phyloP scores from a whole-genome alignment of 352 stramenopile genomes.

The Globisporangium takayamanum region DNA sequence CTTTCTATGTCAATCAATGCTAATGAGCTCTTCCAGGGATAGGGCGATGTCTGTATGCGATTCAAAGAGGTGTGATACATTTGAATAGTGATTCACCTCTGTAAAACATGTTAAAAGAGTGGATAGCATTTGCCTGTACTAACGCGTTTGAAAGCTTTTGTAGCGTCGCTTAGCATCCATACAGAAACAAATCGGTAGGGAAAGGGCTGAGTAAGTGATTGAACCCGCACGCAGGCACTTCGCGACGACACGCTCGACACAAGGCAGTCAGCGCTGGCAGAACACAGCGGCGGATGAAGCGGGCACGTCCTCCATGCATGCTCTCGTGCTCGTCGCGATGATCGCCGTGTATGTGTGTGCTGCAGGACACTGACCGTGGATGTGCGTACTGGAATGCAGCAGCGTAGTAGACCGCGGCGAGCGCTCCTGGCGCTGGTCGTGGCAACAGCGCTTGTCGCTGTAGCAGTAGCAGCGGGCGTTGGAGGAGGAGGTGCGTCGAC shows the following conservation, averaged over 20 bases:
- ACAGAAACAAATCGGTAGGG: background rate
- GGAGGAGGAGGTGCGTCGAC: conserved; percentile 5
- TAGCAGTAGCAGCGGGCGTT: conserved; percentile 1
- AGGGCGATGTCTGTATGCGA: too few species aligned
- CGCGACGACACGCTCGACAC: background rate
- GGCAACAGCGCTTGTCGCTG: conserved; percentile 9
- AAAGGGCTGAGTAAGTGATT: background rate
- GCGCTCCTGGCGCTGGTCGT: conserved; percentile 2
- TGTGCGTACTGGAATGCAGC: background rate
- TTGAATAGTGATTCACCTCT: too few species aligned
- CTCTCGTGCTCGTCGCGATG: background rate
- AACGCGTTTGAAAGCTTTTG: too few species aligned
- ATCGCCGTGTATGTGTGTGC: background rate
- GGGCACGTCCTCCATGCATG: background rate
- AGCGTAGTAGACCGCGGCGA: conserved; percentile 8
- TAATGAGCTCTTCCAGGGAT: too few species aligned
- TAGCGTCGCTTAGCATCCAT: too few species aligned
- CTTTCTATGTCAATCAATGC: too few species aligned
- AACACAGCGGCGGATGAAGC: background rate
- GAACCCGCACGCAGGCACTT: background rate
- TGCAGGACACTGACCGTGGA: background rate
- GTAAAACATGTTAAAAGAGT: too few species aligned
- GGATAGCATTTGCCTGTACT: too few species aligned
- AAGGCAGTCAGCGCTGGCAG: background rate
- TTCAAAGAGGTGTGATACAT: too few species aligned